Conservation (phyloP, 2,329 filamentous ascomycete species). For the Paecilomyces niveus region DNA sequence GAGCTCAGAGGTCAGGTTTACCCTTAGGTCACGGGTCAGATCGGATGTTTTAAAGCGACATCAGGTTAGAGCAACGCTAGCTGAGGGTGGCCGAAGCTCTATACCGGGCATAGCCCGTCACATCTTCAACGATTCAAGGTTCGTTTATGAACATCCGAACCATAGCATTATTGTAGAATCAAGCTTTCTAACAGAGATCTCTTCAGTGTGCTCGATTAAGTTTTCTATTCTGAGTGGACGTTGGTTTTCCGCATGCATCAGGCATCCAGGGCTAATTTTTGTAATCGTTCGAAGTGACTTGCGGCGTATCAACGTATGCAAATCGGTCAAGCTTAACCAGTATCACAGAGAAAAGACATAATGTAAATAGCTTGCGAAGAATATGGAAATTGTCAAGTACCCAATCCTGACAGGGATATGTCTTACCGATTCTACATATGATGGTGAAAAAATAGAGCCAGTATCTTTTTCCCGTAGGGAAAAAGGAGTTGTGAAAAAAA, state of each 20-base stretch:
- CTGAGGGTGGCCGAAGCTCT: too few relatives aligned
- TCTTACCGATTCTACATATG: not conserved
- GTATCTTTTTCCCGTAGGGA: too few relatives aligned
- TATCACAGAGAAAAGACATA: not conserved
- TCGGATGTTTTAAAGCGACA: too few relatives aligned
- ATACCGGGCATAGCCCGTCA: too few relatives aligned
- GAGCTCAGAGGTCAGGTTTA: too few relatives aligned
- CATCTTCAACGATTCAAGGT: not conserved
- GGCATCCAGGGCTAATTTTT: not conserved
- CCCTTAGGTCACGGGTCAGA: too few relatives aligned
- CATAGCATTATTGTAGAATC: not conserved
- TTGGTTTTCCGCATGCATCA: not conserved
- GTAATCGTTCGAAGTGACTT: not conserved
- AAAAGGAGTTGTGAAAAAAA: too few relatives aligned
- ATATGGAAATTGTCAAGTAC: not conserved
- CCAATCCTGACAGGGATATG: not conserved
- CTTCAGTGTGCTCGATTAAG: not conserved
- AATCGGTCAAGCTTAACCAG: not conserved
- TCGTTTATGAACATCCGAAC: not conserved
- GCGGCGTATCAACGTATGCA: not conserved
- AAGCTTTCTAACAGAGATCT: not conserved
- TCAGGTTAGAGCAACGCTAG: too few relatives aligned
- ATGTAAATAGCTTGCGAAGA: too few relatives aligned
- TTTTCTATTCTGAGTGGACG: not conserved
- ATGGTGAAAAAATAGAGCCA: too few relatives aligned